These are phyloP conservation scores for Tulasnella sp. DNA, from an alignment of 768 basidiomycete species.

Conservation along the genomic window DNA sequence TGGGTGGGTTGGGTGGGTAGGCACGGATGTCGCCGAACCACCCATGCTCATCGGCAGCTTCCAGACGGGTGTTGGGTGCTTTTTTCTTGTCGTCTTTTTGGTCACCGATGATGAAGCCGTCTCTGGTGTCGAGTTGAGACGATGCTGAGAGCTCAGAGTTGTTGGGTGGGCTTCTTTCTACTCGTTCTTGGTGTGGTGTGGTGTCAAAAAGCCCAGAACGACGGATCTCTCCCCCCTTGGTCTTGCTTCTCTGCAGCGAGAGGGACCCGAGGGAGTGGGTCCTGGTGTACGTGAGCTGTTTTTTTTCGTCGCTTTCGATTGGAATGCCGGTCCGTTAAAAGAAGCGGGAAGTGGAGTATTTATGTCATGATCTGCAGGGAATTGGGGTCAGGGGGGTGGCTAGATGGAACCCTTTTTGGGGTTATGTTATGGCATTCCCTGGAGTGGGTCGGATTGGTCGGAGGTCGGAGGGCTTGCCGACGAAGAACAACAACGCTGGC, in stretches of 20 bases:
- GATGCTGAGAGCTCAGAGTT: slow-evolving; percentile 6
- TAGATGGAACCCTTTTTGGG: slow-evolving; percentile 1
- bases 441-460: neutral
- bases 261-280: neutral
- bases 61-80: neutral
- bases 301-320: neutral
- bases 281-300: neutral
- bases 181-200: slow-evolving; percentile 9
- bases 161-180: slow-evolving; percentile 3
- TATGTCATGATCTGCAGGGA: neutral
- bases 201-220: slow-evolving; percentile 9
- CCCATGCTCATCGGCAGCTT: neutral
- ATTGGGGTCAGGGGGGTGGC: neutral
- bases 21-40: neutral
- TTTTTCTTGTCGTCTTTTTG: neutral
- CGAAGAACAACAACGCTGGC: slow-evolving; percentile 5
- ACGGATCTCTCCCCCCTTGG: neutral
- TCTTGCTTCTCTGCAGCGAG: neutral
- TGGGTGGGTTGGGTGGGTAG: no score
- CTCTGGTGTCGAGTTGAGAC: slow-evolving; percentile 9
- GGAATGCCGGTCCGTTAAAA: neutral
- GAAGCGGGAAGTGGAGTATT: neutral
- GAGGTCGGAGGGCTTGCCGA: slow-evolving; percentile 4
- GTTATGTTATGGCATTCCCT: neutral
- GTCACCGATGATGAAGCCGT: neutral